These are phyloP conservation scores for Monosporascus sp. DNA, from an alignment of 2,329 filamentous ascomycete species.

Conservation along the genomic window DNA sequence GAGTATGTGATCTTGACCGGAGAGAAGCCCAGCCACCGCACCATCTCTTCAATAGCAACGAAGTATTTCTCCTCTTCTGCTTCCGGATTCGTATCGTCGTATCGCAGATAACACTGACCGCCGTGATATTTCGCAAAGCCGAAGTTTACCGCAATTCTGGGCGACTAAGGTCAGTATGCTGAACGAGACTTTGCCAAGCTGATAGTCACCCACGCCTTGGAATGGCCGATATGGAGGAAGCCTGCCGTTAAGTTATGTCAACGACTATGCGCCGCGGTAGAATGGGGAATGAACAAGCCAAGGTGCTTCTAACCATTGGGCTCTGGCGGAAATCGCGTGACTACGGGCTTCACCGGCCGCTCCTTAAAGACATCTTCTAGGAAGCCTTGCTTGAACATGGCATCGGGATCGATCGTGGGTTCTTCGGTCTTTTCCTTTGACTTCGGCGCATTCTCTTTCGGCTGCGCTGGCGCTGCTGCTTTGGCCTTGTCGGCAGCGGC, in stretches of 20 bases:
- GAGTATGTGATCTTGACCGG: constrained; percentile 78
- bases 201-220: constrained; percentile 59
- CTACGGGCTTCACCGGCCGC: constrained; percentile 54
- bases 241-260: not conserved
- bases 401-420: constrained; percentile 47
- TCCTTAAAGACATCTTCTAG: constrained; percentile 67
- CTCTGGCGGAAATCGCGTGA: constrained; percentile 76
- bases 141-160: constrained; percentile 81
- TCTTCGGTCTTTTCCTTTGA: constrained; percentile 45
- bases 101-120: constrained; percentile 71
- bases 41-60: constrained; percentile 79
- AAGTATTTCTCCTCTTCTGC: constrained; percentile 90
- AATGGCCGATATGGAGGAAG: constrained; percentile 88
- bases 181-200: not conserved
- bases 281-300: not conserved
- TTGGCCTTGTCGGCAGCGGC: constrained; percentile 48
- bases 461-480: constrained; percentile 26
- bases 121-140: constrained; percentile 84
- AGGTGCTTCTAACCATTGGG: constrained; percentile 61
- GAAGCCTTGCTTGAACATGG: constrained; percentile 79
- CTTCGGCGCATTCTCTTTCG: constrained; percentile 23
- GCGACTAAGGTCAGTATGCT: not conserved
- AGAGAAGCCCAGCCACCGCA: constrained; percentile 79
- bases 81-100: constrained; percentile 93
- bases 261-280: not conserved